phyloP scores from a whole-genome alignment of 306 rosid genomes.

The Pyrus pyrifolia region DNA sequence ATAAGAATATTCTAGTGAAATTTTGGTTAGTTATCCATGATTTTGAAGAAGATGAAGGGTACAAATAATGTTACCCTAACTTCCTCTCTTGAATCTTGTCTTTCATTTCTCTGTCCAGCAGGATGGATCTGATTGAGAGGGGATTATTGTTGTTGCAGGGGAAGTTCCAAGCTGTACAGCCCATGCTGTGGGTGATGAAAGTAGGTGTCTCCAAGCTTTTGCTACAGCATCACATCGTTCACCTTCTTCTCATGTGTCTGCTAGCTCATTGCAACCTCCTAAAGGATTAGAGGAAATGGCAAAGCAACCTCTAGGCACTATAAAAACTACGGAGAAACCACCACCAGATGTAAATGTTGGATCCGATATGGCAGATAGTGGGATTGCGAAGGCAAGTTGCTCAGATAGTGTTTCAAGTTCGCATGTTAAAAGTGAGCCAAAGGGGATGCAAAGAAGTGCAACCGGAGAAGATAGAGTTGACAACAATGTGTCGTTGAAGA shows the following conservation, averaged over 20 bases:
- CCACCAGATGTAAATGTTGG: conserved; percentile 7
- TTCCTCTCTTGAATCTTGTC: not conserved
- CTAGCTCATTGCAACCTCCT: conserved; percentile 3
- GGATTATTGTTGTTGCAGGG: conserved; percentile 10
- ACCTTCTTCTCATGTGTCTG: conserved; percentile 11
- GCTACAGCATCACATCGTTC: conserved; percentile 17
- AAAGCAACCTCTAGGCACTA: conserved; percentile 7
- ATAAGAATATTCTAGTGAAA: not conserved
- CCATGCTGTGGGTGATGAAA: conserved; percentile 13
- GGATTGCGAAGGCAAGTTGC: conserved; percentile 21
- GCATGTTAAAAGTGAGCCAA: conserved; percentile 12
- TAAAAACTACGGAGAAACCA: conserved; percentile 4
- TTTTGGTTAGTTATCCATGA: not conserved
- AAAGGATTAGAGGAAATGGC: not conserved
- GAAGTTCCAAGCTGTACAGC: not conserved
- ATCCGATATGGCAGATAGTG: conserved; percentile 10
- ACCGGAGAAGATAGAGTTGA: conserved; percentile 8
- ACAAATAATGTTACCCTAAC: not conserved
- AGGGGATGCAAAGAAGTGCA: conserved; percentile 18
- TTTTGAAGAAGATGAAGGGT: not conserved
- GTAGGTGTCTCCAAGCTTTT: conserved; percentile 19
- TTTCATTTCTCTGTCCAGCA: not conserved
- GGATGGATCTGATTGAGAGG: not conserved
- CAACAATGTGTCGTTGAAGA: conserved; percentile 29
- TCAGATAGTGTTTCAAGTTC: conserved; percentile 21